Conservation (phyloP, 345 rosid species). For the Balakata baccata region DNA sequence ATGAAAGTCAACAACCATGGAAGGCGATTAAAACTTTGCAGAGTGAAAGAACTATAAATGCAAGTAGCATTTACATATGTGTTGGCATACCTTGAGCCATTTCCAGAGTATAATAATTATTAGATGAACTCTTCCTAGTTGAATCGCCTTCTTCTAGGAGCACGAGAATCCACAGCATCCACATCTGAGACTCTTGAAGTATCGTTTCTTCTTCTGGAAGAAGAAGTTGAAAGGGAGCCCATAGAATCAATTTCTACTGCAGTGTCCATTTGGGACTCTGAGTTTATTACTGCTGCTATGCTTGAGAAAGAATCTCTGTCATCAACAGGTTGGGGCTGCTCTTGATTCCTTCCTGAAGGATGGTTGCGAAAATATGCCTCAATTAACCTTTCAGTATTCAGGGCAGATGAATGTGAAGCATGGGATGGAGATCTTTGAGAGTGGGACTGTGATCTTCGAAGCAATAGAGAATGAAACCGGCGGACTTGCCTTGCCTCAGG, state of each 20-base stretch:
- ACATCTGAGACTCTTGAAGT: constrained; percentile 69
- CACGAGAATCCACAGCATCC: constrained; percentile 81
- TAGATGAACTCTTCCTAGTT: constrained; percentile 30
- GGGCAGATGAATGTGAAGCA: constrained; percentile 45
- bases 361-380: constrained; percentile 53
- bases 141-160: constrained; percentile 72
- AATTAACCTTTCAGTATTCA: constrained; percentile 50
- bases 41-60: constrained; percentile 16
- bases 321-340: constrained; percentile 66
- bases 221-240: constrained; percentile 77
- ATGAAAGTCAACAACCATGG: constrained; percentile 6
- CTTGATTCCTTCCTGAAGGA: constrained; percentile 61
- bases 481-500: constrained; percentile 47
- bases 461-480: constrained; percentile 44
- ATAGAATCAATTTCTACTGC: constrained; percentile 81
- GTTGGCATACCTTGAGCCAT: constrained; percentile 9
- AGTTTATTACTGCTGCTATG: constrained; percentile 79
- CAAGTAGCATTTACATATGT: constrained; percentile 1
- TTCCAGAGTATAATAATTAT: constrained; percentile 5
- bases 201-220: constrained; percentile 75
- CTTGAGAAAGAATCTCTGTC: constrained; percentile 93
- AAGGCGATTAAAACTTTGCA: not conserved
- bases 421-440: constrained; percentile 44
- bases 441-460: constrained; percentile 59
- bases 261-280: constrained; percentile 77